These are phyloP conservation scores for Hanseniaspora occidentalis DNA, from an alignment of 805 yeast genomes.

Conservation along the genomic window DNA sequence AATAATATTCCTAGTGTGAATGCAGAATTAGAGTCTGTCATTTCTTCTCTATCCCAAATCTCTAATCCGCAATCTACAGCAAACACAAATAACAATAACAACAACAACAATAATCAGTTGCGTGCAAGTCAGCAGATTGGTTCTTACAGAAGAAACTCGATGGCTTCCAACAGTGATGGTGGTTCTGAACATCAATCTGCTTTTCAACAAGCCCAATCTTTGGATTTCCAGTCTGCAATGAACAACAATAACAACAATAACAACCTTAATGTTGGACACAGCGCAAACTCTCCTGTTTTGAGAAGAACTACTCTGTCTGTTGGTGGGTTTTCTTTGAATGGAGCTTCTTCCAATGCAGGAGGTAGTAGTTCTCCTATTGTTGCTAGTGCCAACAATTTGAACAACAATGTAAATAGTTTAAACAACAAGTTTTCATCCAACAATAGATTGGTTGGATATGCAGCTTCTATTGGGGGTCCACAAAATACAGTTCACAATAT, in stretches of 20 bases:
- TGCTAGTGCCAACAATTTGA: neutral
- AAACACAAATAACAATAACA: conserved; percentile 9
- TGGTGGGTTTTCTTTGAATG: conserved; percentile 12
- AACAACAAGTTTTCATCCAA: neutral
- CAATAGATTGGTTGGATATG: neutral
- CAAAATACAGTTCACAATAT: neutral
- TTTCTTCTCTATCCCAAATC: conserved; percentile 25
- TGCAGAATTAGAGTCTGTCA: conserved; percentile 24
- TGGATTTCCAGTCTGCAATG: conserved; percentile 1
- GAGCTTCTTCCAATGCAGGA: conserved; percentile 2
- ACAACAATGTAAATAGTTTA: neutral
- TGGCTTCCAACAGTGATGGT: conserved; percentile 13
- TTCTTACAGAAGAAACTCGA: conserved; percentile 22
- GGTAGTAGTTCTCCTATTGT: too few species aligned
- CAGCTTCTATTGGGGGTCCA: neutral
- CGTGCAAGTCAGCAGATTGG: conserved; percentile 16
- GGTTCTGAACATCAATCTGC: conserved; percentile 15
- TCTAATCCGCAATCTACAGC: conserved; percentile 15
- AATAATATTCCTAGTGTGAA: conserved; percentile 14
- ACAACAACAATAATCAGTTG: conserved; percentile 4
- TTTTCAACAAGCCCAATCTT: conserved; percentile 6
- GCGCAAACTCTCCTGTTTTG: conserved; percentile 12
- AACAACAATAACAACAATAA: neutral
- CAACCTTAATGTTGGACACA: neutral
- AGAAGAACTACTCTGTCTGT: conserved; percentile 21